Evolutionary conservation across 1,139 yeast genomes (phyloP).

Genomic region (Oligophagozyma castellii): DNA sequence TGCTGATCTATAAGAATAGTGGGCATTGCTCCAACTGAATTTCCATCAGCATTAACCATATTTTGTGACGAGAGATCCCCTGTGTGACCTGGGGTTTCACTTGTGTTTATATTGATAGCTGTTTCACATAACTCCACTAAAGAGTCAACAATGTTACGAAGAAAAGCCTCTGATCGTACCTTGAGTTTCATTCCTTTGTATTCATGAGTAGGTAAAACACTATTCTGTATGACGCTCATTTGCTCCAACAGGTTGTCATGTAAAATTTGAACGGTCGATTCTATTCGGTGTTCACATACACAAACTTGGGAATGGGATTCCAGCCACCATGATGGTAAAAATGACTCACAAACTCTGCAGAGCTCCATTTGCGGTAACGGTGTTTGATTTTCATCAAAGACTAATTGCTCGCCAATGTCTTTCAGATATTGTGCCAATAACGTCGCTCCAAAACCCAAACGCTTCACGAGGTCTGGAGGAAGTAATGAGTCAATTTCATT

Average conservation of each 20-base stretch:
- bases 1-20: slow-evolving; percentile 3
- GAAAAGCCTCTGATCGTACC: slow-evolving; percentile 7
- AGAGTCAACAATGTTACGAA: slow-evolving; percentile 8
- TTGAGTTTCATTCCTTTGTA: slow-evolving; percentile 40
- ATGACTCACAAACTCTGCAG: slow-evolving; percentile 84
- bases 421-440: slow-evolving; percentile 64
- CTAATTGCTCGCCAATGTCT: slow-evolving; percentile 44
- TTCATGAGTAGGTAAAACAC: slow-evolving; percentile 22
- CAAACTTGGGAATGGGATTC: slow-evolving; percentile 87
- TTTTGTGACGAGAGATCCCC: slow-evolving; percentile 3
- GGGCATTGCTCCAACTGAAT: neutral
- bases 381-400: slow-evolving; percentile 47
- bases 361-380: slow-evolving; percentile 70
- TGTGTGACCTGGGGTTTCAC: slow-evolving; percentile 17
- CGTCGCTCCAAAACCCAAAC: slow-evolving; percentile 82
- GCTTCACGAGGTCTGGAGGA: slow-evolving; percentile 52
- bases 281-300: slow-evolving; percentile 69
- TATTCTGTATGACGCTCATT: slow-evolving; percentile 10
- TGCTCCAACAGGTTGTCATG: slow-evolving; percentile 77
- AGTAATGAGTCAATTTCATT: slow-evolving; percentile 42
- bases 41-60: too few relatives aligned
- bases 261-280: slow-evolving; percentile 60
- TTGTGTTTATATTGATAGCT: slow-evolving; percentile 58
- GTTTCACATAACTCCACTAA: slow-evolving; percentile 60
- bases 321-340: slow-evolving; percentile 93